Conservation (phyloP, 2,329 filamentous ascomycete genomes). For the Ascochyta viciae-villosae region DNA sequence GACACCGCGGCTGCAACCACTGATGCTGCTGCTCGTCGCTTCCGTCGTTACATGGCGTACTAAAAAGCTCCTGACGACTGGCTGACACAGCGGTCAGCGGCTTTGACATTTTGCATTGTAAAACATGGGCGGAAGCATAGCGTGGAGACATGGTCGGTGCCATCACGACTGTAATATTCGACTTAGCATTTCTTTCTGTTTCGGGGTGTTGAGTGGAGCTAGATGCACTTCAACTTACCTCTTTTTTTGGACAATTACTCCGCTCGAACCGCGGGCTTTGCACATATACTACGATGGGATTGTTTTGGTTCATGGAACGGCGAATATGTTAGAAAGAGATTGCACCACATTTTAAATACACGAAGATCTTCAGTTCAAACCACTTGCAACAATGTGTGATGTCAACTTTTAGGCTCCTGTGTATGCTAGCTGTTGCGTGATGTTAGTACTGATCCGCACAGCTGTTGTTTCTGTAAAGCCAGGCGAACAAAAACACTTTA, state of each 20-base stretch:
- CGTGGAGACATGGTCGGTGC: slow-evolving; percentile 36
- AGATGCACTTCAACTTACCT: slow-evolving; percentile 34
- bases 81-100: slow-evolving; percentile 15
- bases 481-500: not conserved
- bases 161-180: slow-evolving; percentile 52
- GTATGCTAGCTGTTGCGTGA: not conserved
- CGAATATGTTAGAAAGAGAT: slow-evolving; percentile 50
- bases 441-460: no score
- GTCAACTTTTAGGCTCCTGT: no score
- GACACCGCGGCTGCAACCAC: slow-evolving; percentile 22
- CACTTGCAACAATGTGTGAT: not conserved
- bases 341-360: slow-evolving; percentile 44
- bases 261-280: slow-evolving; percentile 34
- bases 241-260: slow-evolving; percentile 36
- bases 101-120: slow-evolving; percentile 46
- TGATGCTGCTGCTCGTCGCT: slow-evolving; percentile 31
- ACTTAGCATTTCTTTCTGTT: slow-evolving; percentile 41
- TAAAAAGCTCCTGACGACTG: slow-evolving; percentile 27
- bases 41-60: slow-evolving; percentile 43
- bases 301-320: slow-evolving; percentile 39
- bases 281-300: slow-evolving; percentile 48
- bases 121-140: slow-evolving; percentile 47
- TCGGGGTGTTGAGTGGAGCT: slow-evolving; percentile 40
- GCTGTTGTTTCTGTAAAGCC: no score
- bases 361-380: slow-evolving; percentile 25